Conservation (phyloP, 2,329 filamentous ascomycete genomes). For the Sarocladiaceae sp. region DNA sequence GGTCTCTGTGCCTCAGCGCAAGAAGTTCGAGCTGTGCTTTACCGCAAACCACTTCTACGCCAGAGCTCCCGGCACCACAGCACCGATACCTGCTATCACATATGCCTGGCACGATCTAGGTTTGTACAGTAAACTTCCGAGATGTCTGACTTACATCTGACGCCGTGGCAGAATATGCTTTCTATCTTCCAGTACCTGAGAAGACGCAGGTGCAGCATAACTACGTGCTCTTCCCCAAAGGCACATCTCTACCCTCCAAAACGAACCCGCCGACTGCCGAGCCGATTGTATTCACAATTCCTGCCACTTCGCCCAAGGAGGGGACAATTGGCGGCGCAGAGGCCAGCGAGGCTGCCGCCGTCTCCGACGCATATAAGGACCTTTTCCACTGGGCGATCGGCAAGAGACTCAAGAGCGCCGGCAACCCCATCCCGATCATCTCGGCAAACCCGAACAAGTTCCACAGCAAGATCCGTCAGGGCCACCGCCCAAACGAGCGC, state of each 20-base stretch:
- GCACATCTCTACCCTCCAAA: slow-evolving; percentile 46
- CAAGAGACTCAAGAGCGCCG: slow-evolving; percentile 42
- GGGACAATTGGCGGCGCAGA: slow-evolving; percentile 48
- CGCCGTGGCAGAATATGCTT: slow-evolving; percentile 45
- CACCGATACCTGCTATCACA: slow-evolving; percentile 46
- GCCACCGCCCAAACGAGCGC: slow-evolving; percentile 54
- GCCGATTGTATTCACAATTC: slow-evolving; percentile 59
- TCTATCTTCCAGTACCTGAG: slow-evolving; percentile 59
- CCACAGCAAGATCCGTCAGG: slow-evolving; percentile 48
- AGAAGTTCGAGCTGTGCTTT: slow-evolving; percentile 61
- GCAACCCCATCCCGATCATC: slow-evolving; percentile 42
- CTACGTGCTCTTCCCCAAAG: slow-evolving; percentile 55
- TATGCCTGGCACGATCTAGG: slow-evolving; percentile 59
- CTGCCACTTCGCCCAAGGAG: slow-evolving; percentile 53
- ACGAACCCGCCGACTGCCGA: slow-evolving; percentile 39
- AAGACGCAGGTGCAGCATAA: slow-evolving; percentile 61
- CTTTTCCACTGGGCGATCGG: slow-evolving; percentile 57
- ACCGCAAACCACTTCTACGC: slow-evolving; percentile 55
- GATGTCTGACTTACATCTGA: background rate
- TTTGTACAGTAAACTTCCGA: slow-evolving; percentile 23
- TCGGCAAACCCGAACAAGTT: slow-evolving; percentile 50
- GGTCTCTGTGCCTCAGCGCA: slow-evolving; percentile 59
- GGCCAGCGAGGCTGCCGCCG: slow-evolving; percentile 40
- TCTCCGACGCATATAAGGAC: slow-evolving; percentile 52
- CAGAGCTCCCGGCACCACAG: slow-evolving; percentile 42